A percentile compares a stretch with the other conserved stretches of the same genome.
phyloP scores from a whole-genome alignment of 768 basidiomycete species.

The Daedaleopsis sinensis region DNA sequence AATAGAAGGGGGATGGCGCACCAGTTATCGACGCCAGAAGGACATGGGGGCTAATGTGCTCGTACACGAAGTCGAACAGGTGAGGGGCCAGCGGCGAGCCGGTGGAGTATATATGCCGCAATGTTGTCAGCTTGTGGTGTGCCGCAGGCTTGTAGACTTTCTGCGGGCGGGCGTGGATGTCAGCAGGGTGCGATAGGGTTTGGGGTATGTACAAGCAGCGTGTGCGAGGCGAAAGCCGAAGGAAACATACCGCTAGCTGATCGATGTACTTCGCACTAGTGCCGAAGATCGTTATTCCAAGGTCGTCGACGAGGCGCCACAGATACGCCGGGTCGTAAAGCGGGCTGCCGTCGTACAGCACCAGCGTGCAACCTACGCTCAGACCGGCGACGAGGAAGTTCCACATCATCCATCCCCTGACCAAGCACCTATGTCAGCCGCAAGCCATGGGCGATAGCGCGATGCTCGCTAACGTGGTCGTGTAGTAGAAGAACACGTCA shows the following conservation, averaged over 20 bases:
- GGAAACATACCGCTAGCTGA: constrained; percentile 61
- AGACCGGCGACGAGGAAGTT: constrained; percentile 77
- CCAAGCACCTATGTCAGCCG: constrained; percentile 4
- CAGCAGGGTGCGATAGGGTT: constrained; percentile 10
- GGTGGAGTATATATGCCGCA: constrained; percentile 79
- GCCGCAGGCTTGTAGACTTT: constrained; percentile 70
- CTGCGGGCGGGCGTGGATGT: constrained; percentile 37
- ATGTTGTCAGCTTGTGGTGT: constrained; percentile 57
- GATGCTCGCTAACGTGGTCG: constrained; percentile 62
- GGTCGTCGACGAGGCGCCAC: constrained; percentile 69
- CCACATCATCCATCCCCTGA: constrained; percentile 92
- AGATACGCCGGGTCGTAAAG: constrained; percentile 64
- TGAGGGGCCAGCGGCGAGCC: constrained; percentile 74
- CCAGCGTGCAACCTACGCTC: constrained; percentile 66
- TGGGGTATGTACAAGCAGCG: not conserved
- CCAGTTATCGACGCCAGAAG: constrained; percentile 78
- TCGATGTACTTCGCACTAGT: constrained; percentile 86
- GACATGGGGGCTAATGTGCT: constrained; percentile 62
- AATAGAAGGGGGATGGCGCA: constrained; percentile 28
- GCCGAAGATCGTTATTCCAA: constrained; percentile 78
- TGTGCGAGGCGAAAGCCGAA: not conserved
- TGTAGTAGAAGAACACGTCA: constrained; percentile 84
- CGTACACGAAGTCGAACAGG: constrained; percentile 77
- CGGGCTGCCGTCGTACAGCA: constrained; percentile 83
- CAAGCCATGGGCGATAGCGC: constrained; percentile 4